Evolutionary conservation across 208 protist genomes (phyloP), one percentile per base, ranked within the genome.

Genomic region (Acanthamoeba healyi): DNA sequence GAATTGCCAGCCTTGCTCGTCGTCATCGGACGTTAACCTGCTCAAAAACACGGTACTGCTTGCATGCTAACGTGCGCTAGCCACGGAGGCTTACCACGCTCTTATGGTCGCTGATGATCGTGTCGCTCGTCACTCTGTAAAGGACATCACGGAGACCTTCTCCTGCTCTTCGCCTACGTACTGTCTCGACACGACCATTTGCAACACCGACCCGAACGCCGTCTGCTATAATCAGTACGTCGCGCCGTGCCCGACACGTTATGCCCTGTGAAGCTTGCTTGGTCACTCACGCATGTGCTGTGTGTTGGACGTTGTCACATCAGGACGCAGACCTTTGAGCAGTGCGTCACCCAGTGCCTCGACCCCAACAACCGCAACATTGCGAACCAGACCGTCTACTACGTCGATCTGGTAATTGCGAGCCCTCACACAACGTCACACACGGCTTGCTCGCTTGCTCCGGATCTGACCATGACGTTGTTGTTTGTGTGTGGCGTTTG

Each of bases 341-440:
- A 38, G 32, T 79, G 67, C 22, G 38, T 79, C 15, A 79, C 67
- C 34, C 34, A 79, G 29, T 79, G 67, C 36, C 32, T 79, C 3
- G 34, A 32, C 29, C 24, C 29, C 10, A 46, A 79, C 38, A 46
- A 44, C 67, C n/a, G 67, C 9, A 7, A 38, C 32, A 22, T 79
- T 15, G 12, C 67, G 7, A 79, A 79, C 67, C 24, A 79, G 36
- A 79, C 67, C 36, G 34, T 79, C 38, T 79, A 79, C 67, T 79
- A 79, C 38, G 67, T 46, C 24, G 67, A 79, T 15, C 34, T 79
- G 17, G 67, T 79, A 49, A 15, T 15, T 49, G 12, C 44, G 44
- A 49, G 4, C 44, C 4, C 44, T 49, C 44, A n/a, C n/a, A n/a
- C n/a, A n/a, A n/a, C n/a, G n/a, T n/a, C n/a, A n/a, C n/a, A n/a